Evolutionary conservation across 2,329 filamentous ascomycete species (phyloP).

Genomic region (Trichoderma gracile): DNA sequence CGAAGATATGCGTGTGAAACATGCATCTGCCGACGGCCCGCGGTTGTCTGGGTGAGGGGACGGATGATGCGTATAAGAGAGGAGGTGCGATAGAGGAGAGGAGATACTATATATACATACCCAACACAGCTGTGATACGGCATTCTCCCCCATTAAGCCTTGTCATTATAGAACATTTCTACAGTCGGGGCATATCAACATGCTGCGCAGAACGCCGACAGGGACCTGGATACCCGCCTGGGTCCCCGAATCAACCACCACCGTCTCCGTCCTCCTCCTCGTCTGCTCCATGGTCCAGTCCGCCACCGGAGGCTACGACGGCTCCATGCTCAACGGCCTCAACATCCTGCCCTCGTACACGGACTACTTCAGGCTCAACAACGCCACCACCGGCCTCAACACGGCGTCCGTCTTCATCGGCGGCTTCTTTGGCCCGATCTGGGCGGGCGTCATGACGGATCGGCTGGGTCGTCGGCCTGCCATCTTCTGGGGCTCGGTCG

Average conservation of each 20-base stretch:
- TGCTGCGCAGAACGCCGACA: slow-evolving; percentile 33
- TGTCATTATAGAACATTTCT: not conserved
- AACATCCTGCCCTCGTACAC: slow-evolving; percentile 59
- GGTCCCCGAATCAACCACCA: slow-evolving; percentile 46
- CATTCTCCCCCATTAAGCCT: too few species aligned
- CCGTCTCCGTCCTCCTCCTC: slow-evolving; percentile 44
- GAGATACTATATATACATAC: not conserved
- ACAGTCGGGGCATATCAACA: not conserved
- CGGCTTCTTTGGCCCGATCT: slow-evolving; percentile 46
- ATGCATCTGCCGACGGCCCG: slow-evolving; percentile 2
- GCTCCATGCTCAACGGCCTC: slow-evolving; percentile 57
- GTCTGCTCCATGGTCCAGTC: slow-evolving; percentile 49
- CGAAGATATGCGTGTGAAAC: too few species aligned
- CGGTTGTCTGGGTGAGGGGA: not conserved
- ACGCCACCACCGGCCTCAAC: slow-evolving; percentile 55
- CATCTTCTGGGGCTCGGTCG: slow-evolving; percentile 35
- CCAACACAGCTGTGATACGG: too few species aligned
- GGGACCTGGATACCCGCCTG: slow-evolving; percentile 51
- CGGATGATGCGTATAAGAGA: not conserved
- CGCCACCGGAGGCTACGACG: slow-evolving; percentile 43
- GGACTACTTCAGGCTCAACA: slow-evolving; percentile 56
- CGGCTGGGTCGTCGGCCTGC: slow-evolving; percentile 33
- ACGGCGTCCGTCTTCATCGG: slow-evolving; percentile 59
- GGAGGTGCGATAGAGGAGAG: not conserved
- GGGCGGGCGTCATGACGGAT: slow-evolving; percentile 44